These are phyloP conservation scores for Cylindrodendrum hubeiense DNA, from an alignment of 2,329 filamentous ascomycete genomes.

Conservation along the genomic window DNA sequence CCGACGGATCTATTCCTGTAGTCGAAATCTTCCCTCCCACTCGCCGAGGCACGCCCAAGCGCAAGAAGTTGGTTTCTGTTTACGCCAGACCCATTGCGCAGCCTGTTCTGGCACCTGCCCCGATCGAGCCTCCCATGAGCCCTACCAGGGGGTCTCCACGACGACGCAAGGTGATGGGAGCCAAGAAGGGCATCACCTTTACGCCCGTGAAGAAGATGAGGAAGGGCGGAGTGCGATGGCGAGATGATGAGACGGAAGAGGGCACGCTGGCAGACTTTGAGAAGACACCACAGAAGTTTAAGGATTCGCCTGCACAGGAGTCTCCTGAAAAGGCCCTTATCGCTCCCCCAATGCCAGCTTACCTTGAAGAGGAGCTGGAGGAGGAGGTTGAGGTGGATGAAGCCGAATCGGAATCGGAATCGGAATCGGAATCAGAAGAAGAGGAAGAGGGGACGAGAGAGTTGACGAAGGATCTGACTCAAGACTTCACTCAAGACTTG, in stretches of 20 bases:
- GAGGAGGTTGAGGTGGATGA: constrained; percentile 20
- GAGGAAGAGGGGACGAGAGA: not conserved
- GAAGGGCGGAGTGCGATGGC: constrained; percentile 89
- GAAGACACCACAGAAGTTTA: constrained; percentile 83
- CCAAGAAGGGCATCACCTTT: constrained; percentile 80
- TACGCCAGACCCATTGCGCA: constrained; percentile 59
- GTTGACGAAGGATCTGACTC: not conserved
- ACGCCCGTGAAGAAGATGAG: constrained; percentile 83
- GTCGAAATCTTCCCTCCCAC: constrained; percentile 78
- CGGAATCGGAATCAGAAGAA: not conserved
- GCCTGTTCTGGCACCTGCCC: constrained; percentile 55
- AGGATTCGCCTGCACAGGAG: constrained; percentile 62
- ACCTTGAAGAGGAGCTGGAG: constrained; percentile 34
- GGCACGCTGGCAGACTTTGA: constrained; percentile 91
- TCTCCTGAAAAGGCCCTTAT: constrained; percentile 48
- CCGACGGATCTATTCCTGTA: constrained; percentile 76
- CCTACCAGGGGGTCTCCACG: constrained; percentile 85
- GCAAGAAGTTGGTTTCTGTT: constrained; percentile 66
- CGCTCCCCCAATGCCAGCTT: constrained; percentile 42
- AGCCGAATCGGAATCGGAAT: no score
- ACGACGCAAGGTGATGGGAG: constrained; percentile 75
- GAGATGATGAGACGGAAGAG: constrained; percentile 87
- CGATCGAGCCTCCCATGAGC: constrained; percentile 49
- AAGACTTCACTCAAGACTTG: no score
- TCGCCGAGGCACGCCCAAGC: constrained; percentile 82